These are phyloP conservation scores for Przewalskia tangutica DNA, from an alignment of 257 asterid genomes.

Conservation along the genomic window DNA sequence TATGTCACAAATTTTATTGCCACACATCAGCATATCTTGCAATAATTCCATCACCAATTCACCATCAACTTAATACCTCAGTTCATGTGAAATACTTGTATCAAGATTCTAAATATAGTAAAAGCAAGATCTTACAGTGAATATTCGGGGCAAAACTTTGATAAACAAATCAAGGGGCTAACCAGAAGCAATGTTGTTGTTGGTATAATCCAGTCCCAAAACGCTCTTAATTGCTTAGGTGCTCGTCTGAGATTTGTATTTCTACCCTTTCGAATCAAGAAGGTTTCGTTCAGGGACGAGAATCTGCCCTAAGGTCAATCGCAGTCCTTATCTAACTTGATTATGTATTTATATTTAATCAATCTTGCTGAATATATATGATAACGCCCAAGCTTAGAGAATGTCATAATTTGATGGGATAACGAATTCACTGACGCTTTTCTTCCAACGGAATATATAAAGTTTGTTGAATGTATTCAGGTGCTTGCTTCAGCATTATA, in stretches of 20 bases:
- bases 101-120: background rate
- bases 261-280: too few species aligned
- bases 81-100: too few species aligned
- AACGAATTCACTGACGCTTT: background rate
- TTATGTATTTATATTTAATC: background rate
- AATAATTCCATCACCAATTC: too few species aligned
- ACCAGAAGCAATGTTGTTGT: background rate
- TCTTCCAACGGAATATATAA: background rate
- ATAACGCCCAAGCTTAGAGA: background rate
- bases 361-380: background rate
- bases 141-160: background rate
- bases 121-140: background rate
- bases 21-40: background rate
- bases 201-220: background rate
- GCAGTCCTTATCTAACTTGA: too few species aligned
- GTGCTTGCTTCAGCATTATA: background rate
- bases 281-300: too few species aligned
- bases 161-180: background rate
- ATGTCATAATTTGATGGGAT: background rate
- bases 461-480: background rate
- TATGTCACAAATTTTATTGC: background rate
- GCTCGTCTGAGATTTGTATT: background rate
- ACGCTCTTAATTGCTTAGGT: too few species aligned
- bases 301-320: too few species aligned
- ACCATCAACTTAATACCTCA: background rate